Percentiles rank a stretch among this genome's conserved stretches.
Evolutionary conservation across 805 yeast species (phyloP).

Genomic region (Kluyveromyces nonfermentans): DNA sequence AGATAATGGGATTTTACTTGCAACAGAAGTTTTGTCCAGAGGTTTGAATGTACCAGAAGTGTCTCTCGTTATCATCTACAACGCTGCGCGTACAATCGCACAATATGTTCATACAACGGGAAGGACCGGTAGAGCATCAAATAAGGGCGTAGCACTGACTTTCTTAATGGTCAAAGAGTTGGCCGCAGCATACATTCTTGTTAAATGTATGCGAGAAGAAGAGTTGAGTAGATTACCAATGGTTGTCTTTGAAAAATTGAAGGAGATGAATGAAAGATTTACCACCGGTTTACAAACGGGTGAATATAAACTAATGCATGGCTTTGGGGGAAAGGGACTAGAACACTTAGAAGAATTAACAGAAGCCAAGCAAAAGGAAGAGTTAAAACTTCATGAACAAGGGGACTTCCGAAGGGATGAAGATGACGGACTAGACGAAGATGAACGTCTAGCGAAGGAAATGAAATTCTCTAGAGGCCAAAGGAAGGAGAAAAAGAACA

Average conservation of each 20-base stretch:
- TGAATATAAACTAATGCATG: slow-evolving; percentile 53
- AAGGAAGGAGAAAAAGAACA: slow-evolving; percentile 43
- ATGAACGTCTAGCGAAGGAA: slow-evolving; percentile 19
- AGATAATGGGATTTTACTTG: slow-evolving; percentile 55
- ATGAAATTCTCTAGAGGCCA: slow-evolving; percentile 46
- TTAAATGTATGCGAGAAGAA: slow-evolving; percentile 38
- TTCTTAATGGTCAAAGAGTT: slow-evolving; percentile 57
- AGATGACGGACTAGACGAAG: slow-evolving; percentile 10
- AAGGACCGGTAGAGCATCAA: slow-evolving; percentile 89
- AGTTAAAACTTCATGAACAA: slow-evolving; percentile 11
- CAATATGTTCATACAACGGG: slow-evolving; percentile 97
- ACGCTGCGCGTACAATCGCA: slow-evolving; percentile 80
- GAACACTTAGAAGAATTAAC: slow-evolving; percentile 55
- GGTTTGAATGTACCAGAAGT: slow-evolving; percentile 90
- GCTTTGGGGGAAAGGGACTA: slow-evolving; percentile 91
- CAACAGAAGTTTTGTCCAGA: slow-evolving; percentile 91
- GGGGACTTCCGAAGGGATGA: slow-evolving; percentile 6
- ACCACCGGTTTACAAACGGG: slow-evolving; percentile 56
- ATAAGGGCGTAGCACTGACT: slow-evolving; percentile 65
- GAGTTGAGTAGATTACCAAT: slow-evolving; percentile 26
- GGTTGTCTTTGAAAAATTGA: slow-evolving; percentile 22
- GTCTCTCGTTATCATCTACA: slow-evolving; percentile 71
- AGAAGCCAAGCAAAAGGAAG: slow-evolving; percentile 20
- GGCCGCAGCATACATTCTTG: slow-evolving; percentile 52
- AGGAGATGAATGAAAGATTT: slow-evolving; percentile 44